Conservation (phyloP, 257 asterid genomes). For the Scutellaria baicalensis region DNA sequence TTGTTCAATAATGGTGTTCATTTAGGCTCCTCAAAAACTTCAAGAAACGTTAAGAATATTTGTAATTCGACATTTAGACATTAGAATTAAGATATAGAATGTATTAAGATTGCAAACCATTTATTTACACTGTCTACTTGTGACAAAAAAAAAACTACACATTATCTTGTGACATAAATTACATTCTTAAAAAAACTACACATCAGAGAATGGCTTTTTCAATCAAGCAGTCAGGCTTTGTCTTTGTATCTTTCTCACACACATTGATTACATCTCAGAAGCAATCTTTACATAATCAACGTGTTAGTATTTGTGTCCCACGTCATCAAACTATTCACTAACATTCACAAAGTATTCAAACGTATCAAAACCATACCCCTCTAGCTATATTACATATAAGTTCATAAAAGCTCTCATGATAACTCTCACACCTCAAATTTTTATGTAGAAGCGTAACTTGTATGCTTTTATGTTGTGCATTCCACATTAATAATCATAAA, state of each 20-base stretch:
- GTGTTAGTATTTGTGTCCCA: neutral
- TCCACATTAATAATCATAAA: neutral
- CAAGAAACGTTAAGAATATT: neutral
- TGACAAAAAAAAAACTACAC: neutral
- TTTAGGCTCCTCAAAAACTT: neutral
- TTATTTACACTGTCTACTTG: neutral
- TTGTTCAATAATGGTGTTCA: neutral
- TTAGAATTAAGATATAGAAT: neutral
- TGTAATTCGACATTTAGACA: neutral
- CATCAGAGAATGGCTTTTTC: neutral
- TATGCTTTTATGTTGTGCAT: neutral
- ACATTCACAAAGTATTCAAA: neutral
- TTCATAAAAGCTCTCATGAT: neutral
- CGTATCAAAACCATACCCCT: neutral
- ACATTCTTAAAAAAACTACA: too few species aligned
- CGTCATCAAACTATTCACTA: neutral
- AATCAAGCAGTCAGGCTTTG: neutral
- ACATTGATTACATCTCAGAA: neutral
- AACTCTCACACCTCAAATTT: neutral
- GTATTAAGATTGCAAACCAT: neutral
- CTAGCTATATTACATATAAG: neutral
- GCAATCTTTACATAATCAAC: neutral
- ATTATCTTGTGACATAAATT: neutral
- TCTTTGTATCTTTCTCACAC: neutral
- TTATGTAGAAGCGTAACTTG: neutral